Evolutionary conservation across 2,329 filamentous ascomycete species (phyloP).

Genomic region (Tolypocladium pustulatum): DNA sequence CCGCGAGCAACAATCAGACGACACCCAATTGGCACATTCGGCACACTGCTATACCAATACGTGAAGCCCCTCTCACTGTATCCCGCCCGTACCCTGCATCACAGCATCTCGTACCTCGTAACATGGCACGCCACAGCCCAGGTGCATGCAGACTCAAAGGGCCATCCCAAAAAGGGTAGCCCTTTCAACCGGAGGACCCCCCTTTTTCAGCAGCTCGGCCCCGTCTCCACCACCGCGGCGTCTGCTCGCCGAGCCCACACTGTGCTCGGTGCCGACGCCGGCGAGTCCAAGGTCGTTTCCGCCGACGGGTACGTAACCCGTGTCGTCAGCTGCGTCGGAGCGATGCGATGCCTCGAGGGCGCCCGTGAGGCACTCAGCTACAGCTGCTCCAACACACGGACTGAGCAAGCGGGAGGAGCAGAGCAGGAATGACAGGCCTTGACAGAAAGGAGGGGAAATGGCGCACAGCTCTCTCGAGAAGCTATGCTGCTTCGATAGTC

Average conservation of each 20-base stretch:
- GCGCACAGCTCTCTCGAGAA: no score
- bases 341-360: no score
- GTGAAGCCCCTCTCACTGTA: neutral
- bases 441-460: no score
- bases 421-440: no score
- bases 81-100: neutral
- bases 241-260: neutral
- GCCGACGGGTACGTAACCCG: neutral
- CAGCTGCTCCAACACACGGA: neutral
- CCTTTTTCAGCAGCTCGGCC: no score
- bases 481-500: no score
- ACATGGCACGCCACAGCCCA: neutral
- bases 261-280: neutral
- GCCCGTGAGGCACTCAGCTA: neutral
- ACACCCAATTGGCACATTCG: neutral
- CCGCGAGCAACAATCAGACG: no score
- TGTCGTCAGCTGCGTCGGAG: neutral
- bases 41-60: no score
- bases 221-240: neutral
- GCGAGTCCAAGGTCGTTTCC: neutral
- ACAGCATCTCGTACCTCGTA: no score
- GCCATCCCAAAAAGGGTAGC: neutral
- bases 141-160: neutral
- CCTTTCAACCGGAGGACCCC: neutral
- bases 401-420: no score